These are phyloP conservation scores for Ilex asprella DNA, from an alignment of 257 asterid species.

Conservation along the genomic window DNA sequence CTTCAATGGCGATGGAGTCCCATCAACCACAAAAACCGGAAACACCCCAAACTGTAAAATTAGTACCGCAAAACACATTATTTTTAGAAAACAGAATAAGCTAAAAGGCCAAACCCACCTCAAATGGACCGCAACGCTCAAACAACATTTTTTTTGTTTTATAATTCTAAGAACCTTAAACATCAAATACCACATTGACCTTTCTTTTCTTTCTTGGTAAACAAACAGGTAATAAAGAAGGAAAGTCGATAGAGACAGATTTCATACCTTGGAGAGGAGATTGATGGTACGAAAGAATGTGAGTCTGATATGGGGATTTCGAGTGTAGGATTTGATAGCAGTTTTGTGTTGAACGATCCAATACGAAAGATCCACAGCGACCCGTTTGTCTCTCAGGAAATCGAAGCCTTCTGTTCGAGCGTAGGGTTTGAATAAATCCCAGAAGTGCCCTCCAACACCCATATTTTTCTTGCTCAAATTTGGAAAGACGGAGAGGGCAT, in stretches of 20 bases:
- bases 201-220: too few relatives aligned
- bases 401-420: conserved; percentile 63
- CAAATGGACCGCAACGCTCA: too few relatives aligned
- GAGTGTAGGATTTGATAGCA: conserved; percentile 62
- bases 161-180: too few relatives aligned
- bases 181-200: too few relatives aligned
- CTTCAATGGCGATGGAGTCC: conserved; percentile 88
- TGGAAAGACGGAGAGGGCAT: background rate
- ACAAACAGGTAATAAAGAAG: too few relatives aligned
- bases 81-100: background rate
- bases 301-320: conserved; percentile 72
- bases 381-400: conserved; percentile 91
- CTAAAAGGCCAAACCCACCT: background rate
- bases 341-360: conserved; percentile 95
- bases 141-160: too few relatives aligned
- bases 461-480: conserved; percentile 11
- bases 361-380: conserved; percentile 90
- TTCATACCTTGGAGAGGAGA: conserved; percentile 72
- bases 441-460: conserved; percentile 93
- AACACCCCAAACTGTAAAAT: conserved; percentile 83
- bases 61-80: background rate
- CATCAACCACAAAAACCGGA: conserved; percentile 85
- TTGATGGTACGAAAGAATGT: conserved; percentile 79
- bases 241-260: too few relatives aligned
- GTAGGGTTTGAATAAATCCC: conserved; percentile 92